These are phyloP conservation scores for Udeniomyces megalosporus DNA, from an alignment of 768 basidiomycete genomes.

Conservation along the genomic window DNA sequence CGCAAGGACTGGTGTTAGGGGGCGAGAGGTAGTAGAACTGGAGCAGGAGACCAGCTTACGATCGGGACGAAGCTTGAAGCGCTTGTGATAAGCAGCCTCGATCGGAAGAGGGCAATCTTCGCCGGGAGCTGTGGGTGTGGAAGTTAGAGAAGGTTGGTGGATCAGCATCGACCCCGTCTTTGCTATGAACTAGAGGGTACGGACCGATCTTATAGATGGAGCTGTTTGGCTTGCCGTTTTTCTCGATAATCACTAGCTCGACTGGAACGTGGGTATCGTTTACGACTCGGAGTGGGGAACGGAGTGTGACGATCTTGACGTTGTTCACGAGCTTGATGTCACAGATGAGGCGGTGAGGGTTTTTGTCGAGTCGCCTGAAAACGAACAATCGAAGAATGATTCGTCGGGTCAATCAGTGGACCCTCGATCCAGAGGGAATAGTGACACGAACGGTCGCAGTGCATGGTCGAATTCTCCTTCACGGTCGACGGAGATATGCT, in stretches of 20 bases:
- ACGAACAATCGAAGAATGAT: no score
- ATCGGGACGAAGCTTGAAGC: slow-evolving; percentile 76
- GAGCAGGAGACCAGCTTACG: slow-evolving; percentile 39
- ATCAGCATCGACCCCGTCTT: neutral
- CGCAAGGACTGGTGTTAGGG: neutral
- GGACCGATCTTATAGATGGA: slow-evolving; percentile 65
- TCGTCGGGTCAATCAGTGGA: no score
- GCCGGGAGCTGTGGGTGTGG: slow-evolving; percentile 65
- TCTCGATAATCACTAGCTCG: slow-evolving; percentile 78
- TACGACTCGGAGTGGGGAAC: slow-evolving; percentile 81
- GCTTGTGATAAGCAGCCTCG: slow-evolving; percentile 64
- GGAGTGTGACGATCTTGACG: slow-evolving; percentile 81
- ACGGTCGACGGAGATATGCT: slow-evolving; percentile 74
- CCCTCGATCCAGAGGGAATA: no score
- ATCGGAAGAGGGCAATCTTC: slow-evolving; percentile 78
- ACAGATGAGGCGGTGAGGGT: slow-evolving; percentile 65
- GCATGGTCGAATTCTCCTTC: slow-evolving; percentile 83
- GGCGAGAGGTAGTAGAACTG: neutral
- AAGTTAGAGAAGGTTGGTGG: neutral
- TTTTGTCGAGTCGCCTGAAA: slow-evolving; percentile 40
- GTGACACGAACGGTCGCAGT: slow-evolving; percentile 43
- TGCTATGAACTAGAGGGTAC: slow-evolving; percentile 20
- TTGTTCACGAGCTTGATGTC: slow-evolving; percentile 80
- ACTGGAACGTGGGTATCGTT: slow-evolving; percentile 82
- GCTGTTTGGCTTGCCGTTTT: slow-evolving; percentile 60